These are phyloP conservation scores for Solanum phureja DNA, from an alignment of 257 asterid genomes.

Conservation along the genomic window DNA sequence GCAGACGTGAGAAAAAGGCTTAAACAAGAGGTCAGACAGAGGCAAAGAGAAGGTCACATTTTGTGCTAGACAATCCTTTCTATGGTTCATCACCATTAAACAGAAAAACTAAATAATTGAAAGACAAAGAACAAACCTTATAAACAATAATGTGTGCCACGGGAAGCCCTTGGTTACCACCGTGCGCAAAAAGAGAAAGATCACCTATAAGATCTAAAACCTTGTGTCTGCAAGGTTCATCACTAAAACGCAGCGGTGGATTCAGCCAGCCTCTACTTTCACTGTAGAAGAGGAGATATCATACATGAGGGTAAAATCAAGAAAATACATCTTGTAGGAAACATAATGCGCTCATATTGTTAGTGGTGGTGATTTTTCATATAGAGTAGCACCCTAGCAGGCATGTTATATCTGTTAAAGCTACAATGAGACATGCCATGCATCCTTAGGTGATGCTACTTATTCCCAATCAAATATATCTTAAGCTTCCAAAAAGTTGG, in stretches of 20 bases:
- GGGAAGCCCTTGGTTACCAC: constrained; percentile 81
- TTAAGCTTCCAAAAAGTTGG: neutral
- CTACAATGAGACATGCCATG: neutral
- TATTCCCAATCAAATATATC: neutral
- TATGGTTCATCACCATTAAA: neutral
- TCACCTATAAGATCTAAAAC: constrained; percentile 94
- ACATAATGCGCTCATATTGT: neutral
- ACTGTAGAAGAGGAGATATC: constrained; percentile 24
- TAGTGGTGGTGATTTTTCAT: neutral
- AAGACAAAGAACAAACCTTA: constrained; percentile 40
- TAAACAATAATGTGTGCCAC: constrained; percentile 74
- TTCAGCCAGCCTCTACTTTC: constrained; percentile 72
- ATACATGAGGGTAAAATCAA: neutral
- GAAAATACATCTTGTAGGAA: neutral
- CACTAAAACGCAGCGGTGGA: constrained; percentile 65
- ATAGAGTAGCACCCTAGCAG: neutral
- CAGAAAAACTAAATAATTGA: neutral
- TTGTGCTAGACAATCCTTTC: neutral
- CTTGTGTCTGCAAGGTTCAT: constrained; percentile 97
- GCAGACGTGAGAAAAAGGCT: neutral
- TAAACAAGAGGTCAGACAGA: neutral
- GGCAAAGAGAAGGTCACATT: neutral
- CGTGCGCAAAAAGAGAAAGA: constrained; percentile 72
- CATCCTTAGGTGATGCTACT: neutral
- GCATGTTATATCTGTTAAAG: neutral